Base-by-base conservation (phyloP, 179 eudicot species). In the Gypsophila paniculata region DNA sequence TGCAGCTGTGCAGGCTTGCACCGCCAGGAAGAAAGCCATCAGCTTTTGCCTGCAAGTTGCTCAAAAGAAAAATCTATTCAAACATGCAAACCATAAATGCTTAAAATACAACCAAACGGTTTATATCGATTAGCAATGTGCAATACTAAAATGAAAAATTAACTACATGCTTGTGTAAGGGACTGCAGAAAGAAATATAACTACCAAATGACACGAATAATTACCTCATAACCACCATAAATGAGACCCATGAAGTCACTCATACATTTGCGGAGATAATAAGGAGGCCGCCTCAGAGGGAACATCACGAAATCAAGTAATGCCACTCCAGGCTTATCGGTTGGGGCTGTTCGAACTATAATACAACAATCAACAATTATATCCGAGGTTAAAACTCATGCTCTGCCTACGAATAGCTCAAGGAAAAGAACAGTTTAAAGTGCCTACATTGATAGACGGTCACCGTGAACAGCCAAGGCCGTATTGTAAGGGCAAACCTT, bases 1-100 rank as follows among this genome's bases (percentile, higher is more conserved):
- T 94, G 84, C 99, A 94, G 76, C 92, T 91, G 73, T 91, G 99
- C 44, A 94, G 94, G 78, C 97, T 94, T 36, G 94, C 90, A 53
- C 97, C 99, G 19, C 99, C 99, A 2, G 99, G 99, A 23, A 88
- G 89, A 86, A 94, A 94, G 49, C 99, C 99, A 70, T 91, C 99
- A 25, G 96, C 97, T 83, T 91, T 94, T 53, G 97, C 99, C 99
- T 94, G 91, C 77, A 77, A 19, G 42, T 18, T 23, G 2, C 65
- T 18, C n/a, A 46, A 61, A 36, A 26, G 49, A 68, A 19, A 21
- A 29, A 15, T 19, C 42, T 8, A 70, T n/a, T 63, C 42, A n/a
- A n/a, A n/a, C n/a, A n/a, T n/a, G n/a, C n/a, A 29, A 63, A 17
- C 10, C 61, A 22, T 34, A 11, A 3, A 65, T 48, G 23, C 10